These are phyloP conservation scores for Talaromyces atroroseus DNA, from an alignment of 2,329 filamentous ascomycete species.

Conservation along the genomic window DNA sequence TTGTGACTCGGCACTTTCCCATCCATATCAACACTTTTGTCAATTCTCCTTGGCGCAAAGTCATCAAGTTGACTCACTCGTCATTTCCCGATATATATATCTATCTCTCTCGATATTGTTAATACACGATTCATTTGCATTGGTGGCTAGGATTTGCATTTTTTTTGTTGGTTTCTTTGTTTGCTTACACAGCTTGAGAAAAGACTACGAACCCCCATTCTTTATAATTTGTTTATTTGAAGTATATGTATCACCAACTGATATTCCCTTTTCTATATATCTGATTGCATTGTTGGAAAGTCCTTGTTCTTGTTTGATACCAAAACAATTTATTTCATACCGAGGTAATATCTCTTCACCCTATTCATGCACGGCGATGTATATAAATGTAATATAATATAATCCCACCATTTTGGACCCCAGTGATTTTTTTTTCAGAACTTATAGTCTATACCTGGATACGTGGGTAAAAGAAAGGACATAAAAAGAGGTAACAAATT, in stretches of 20 bases:
- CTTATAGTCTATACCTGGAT: not conserved
- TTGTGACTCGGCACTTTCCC: not conserved
- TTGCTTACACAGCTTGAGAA: no score
- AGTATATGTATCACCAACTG: not conserved
- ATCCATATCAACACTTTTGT: not conserved
- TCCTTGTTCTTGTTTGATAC: not conserved
- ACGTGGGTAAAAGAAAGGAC: not conserved
- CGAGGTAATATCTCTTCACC: not conserved
- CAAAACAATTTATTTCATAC: not conserved
- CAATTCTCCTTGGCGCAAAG: not conserved
- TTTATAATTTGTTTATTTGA: not conserved
- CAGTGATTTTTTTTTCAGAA: not conserved
- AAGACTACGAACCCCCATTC: not conserved
- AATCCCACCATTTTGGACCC: not conserved
- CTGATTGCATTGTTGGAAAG: not conserved
- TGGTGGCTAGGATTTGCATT: not conserved
- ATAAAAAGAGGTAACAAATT: not conserved
- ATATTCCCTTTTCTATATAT: not conserved
- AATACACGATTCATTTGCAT: slow-evolving; percentile 6
- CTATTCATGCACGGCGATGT: not conserved
- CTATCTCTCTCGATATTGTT: not conserved
- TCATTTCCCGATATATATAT: not conserved
- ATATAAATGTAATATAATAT: not conserved
- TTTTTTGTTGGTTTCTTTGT: not conserved
- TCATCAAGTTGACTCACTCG: not conserved